phyloP scores from a whole-genome alignment of 1,284 basidiomycete genomes.

The Jaminaea rosea region DNA sequence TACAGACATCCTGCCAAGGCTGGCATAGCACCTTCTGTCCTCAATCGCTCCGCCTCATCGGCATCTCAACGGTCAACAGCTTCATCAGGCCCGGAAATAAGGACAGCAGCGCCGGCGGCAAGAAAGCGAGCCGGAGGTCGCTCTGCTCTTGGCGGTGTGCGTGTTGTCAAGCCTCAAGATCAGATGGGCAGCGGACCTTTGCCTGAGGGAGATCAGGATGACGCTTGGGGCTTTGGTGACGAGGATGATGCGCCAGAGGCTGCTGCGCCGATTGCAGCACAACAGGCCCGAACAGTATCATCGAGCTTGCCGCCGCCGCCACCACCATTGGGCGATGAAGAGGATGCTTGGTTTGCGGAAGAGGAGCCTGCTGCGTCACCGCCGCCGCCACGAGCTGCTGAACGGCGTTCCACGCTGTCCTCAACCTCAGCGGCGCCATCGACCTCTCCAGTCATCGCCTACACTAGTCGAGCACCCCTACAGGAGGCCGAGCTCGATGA shows the following conservation, averaged over 20 bases:
- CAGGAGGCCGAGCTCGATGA: too few relatives aligned
- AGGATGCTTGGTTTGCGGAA: conserved; percentile 8
- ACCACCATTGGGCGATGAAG: too few relatives aligned
- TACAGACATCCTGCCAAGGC: not conserved
- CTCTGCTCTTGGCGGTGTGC: conserved; percentile 16
- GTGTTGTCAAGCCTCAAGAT: conserved; percentile 25
- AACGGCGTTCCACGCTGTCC: too few relatives aligned
- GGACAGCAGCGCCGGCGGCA: too few relatives aligned
- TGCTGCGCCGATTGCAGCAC: too few relatives aligned
- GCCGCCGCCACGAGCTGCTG: not conserved
- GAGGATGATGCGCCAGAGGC: too few relatives aligned
- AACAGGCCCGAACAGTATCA: too few relatives aligned
- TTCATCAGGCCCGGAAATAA: not conserved
- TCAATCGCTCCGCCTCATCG: not conserved
- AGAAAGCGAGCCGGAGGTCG: too few relatives aligned
- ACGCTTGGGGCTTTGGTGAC: conserved; percentile 31
- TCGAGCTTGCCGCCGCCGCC: too few relatives aligned
- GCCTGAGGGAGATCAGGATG: conserved; percentile 18
- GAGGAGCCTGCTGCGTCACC: not conserved
- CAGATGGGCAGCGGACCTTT: conserved; percentile 35
- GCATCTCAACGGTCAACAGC: not conserved
- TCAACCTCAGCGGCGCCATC: too few relatives aligned
- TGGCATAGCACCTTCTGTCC: not conserved
- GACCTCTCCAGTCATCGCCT: too few relatives aligned
- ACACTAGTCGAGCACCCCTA: too few relatives aligned